phyloP scores from a whole-genome alignment of 1,139 yeast genomes.

The Hyphopichia pseudoburtonii region DNA sequence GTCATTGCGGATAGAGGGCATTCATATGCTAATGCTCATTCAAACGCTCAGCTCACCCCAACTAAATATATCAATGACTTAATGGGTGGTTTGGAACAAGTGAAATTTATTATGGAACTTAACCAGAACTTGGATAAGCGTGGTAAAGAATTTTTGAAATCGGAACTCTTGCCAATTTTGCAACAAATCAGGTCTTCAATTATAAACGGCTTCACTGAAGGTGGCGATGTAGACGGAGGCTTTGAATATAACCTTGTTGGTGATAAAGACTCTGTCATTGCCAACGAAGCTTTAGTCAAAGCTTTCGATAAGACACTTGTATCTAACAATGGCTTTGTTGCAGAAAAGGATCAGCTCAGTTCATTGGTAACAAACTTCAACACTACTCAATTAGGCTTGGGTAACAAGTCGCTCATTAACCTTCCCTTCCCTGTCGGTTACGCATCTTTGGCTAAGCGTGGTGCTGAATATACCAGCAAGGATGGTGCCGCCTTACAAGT shows the following conservation, averaged over 20 bases:
- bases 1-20: constrained; percentile 87
- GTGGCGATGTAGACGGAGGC: constrained; percentile 16
- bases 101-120: constrained; percentile 65
- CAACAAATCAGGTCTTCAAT: constrained; percentile 52
- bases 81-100: constrained; percentile 73
- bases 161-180: constrained; percentile 64
- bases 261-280: constrained; percentile 40
- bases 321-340: constrained; percentile 1
- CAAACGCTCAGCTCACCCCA: constrained; percentile 64
- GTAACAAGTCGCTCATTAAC: constrained; percentile 49
- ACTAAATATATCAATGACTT: constrained; percentile 62
- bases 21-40: constrained; percentile 69
- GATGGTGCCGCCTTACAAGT: constrained; percentile 89
- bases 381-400: constrained; percentile 5
- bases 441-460: constrained; percentile 66
- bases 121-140: constrained; percentile 46
- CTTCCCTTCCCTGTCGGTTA: constrained; percentile 91
- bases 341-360: constrained; percentile 6
- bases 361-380: constrained; percentile 6
- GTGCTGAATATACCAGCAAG: constrained; percentile 63
- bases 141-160: constrained; percentile 53
- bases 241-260: constrained; percentile 63
- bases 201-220: constrained; percentile 27
- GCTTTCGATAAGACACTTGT: constrained; percentile 28
- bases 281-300: constrained; percentile 42